phyloP scores from a whole-genome alignment of 768 basidiomycete species.

The Baorangia bicolor region DNA sequence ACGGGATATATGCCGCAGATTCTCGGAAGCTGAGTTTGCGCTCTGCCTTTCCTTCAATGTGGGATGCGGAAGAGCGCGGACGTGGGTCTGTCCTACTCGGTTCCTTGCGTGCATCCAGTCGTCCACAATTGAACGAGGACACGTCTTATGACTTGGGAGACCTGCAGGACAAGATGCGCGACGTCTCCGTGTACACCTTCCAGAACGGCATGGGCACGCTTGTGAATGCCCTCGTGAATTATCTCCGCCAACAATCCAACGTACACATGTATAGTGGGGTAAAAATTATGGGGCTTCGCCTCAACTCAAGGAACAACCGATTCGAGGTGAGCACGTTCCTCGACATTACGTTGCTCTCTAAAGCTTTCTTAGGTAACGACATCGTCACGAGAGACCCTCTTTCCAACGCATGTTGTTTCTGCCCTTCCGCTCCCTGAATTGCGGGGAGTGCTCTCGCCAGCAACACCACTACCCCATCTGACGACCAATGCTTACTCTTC shows the following conservation, averaged over 20 bases:
- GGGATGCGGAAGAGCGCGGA: conserved; percentile 50
- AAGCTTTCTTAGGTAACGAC: conserved; percentile 32
- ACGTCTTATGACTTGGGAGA: conserved; percentile 50
- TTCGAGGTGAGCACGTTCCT: conserved; percentile 43
- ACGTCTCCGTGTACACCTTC: conserved; percentile 81
- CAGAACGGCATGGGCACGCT: conserved; percentile 71
- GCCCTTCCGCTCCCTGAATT: conserved; percentile 67
- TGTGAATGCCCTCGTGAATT: conserved; percentile 49
- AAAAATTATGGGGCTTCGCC: conserved; percentile 35
- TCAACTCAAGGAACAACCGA: conserved; percentile 32
- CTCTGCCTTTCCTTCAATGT: not conserved
- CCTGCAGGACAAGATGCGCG: conserved; percentile 46
- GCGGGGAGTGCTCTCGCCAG: conserved; percentile 40
- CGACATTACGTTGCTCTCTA: conserved; percentile 1
- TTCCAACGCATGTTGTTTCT: conserved; percentile 72
- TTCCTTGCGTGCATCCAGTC: conserved; percentile 35
- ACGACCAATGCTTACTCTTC: conserved; percentile 69
- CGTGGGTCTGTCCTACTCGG: conserved; percentile 71
- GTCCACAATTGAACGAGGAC: not conserved
- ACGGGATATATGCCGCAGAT: not conserved
- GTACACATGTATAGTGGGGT: conserved; percentile 55
- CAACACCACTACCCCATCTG: conserved; percentile 57
- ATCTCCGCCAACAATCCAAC: conserved; percentile 48
- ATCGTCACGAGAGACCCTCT: conserved; percentile 33
- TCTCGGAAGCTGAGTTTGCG: not conserved